phyloP scores from a whole-genome alignment of 1,284 basidiomycete genomes.

The Pascua sp. region DNA sequence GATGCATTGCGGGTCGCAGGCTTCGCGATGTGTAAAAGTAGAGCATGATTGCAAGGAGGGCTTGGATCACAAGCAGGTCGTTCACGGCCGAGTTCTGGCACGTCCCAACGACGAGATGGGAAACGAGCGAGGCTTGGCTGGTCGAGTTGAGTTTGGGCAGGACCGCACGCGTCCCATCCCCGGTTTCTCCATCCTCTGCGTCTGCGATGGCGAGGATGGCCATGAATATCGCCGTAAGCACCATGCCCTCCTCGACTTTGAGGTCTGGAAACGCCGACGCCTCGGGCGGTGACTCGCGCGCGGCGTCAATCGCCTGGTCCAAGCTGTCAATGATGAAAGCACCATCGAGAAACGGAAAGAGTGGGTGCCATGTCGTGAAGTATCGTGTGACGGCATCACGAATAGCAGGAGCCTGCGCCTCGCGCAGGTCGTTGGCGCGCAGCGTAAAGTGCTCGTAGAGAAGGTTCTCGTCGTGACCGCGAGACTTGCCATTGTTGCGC shows the following conservation, averaged over 20 bases:
- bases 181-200: neutral
- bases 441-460: constrained; percentile 11
- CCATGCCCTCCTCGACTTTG: constrained; percentile 12
- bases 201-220: constrained; percentile 12
- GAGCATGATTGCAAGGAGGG: constrained; percentile 18
- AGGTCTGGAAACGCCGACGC: constrained; percentile 13
- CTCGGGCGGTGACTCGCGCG: neutral
- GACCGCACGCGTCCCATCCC: neutral
- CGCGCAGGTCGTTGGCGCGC: constrained; percentile 7
- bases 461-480: constrained; percentile 1
- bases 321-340: constrained; percentile 13
- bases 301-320: constrained; percentile 11
- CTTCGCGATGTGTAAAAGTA: constrained; percentile 16
- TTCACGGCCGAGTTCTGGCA: constrained; percentile 16
- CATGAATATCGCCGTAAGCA: constrained; percentile 17
- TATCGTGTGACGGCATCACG: constrained; percentile 16
- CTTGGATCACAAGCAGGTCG: constrained; percentile 27
- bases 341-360: constrained; percentile 30
- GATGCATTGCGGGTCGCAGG: constrained; percentile 26
- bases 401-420: constrained; percentile 1
- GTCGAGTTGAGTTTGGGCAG: neutral
- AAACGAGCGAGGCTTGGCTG: constrained; percentile 10
- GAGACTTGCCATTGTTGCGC: constrained; percentile 15
- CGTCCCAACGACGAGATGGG: constrained; percentile 14
- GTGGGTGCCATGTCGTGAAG: constrained; percentile 28